Evolutionary conservation across 768 basidiomycete species (phyloP).

Genomic region (Crucibulum laeve): DNA sequence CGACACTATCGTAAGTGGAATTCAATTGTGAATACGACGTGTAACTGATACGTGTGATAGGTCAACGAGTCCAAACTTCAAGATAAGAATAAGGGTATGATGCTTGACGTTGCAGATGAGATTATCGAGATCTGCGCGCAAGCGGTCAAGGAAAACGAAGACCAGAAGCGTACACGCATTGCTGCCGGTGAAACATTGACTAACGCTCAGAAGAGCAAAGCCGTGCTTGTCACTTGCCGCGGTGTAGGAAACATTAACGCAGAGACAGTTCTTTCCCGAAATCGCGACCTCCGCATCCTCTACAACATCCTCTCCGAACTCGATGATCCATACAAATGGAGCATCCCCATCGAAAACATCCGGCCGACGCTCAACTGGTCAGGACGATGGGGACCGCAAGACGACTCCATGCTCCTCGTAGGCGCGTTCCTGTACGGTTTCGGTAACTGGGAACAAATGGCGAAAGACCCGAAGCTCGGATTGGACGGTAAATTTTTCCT

Average conservation of each 20-base stretch:
- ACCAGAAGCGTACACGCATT: slow-evolving; percentile 69
- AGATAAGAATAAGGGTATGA: slow-evolving; percentile 91
- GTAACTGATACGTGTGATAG: slow-evolving; percentile 30
- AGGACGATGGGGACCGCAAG: slow-evolving; percentile 87
- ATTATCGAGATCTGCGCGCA: slow-evolving; percentile 81
- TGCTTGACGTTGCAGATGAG: slow-evolving; percentile 88
- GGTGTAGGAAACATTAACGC: slow-evolving; percentile 95
- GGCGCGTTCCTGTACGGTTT: slow-evolving; percentile 94
- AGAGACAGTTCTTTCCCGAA: slow-evolving; percentile 89
- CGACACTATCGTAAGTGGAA: slow-evolving; percentile 77
- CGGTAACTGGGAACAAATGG: slow-evolving; percentile 95
- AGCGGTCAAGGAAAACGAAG: slow-evolving; percentile 82
- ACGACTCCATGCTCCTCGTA: slow-evolving; percentile 92
- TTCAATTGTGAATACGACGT: slow-evolving; percentile 3
- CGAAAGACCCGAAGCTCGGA: slow-evolving; percentile 79
- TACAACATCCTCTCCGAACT: slow-evolving; percentile 72
- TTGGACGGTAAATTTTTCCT: slow-evolving; percentile 95
- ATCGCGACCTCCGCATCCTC: slow-evolving; percentile 85
- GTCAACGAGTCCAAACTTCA: slow-evolving; percentile 86
- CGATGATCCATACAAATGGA: slow-evolving; percentile 78
- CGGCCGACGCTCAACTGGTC: slow-evolving; percentile 96
- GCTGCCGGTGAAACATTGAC: slow-evolving; percentile 86
- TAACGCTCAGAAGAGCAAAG: slow-evolving; percentile 95
- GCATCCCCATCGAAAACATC: slow-evolving; percentile 88
- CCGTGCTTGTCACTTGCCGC: slow-evolving; percentile 87